A percentile compares a stretch with the other conserved stretches of the same genome.
Evolutionary conservation across 495 filamentous ascomycete species (phyloP).

Genomic region (Pseudotulostoma volvatum): DNA sequence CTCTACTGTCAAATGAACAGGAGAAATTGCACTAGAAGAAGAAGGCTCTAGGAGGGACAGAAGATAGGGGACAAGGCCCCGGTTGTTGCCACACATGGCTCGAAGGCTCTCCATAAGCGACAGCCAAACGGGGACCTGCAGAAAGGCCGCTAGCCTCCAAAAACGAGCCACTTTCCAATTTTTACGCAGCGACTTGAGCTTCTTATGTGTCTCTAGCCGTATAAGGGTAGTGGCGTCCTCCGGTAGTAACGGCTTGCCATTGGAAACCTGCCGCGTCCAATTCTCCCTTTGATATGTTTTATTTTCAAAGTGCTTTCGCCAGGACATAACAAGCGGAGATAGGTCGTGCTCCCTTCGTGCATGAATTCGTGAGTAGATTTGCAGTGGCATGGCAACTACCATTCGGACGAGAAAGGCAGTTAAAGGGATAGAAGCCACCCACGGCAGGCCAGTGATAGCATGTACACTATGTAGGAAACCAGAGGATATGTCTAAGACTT

Average conservation of each 20-base stretch:
- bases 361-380: slow-evolving; percentile 32
- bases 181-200: slow-evolving; percentile 22
- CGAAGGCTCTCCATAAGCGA: slow-evolving; percentile 50
- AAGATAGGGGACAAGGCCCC: slow-evolving; percentile 34
- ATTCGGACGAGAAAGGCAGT: slow-evolving; percentile 47
- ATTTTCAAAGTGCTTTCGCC: slow-evolving; percentile 18
- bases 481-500: slow-evolving; percentile 34
- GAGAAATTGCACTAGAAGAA: slow-evolving; percentile 1
- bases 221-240: slow-evolving; percentile 2
- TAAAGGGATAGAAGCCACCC: slow-evolving; percentile 54
- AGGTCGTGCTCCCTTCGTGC: slow-evolving; percentile 29
- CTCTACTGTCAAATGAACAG: slow-evolving; percentile 23
- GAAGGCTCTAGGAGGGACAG: slow-evolving; percentile 8
- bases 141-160: slow-evolving; percentile 29
- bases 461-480: slow-evolving; percentile 46
- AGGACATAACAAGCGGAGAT: slow-evolving; percentile 34
- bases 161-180: slow-evolving; percentile 24
- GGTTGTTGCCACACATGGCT: slow-evolving; percentile 40
- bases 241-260: slow-evolving; percentile 2
- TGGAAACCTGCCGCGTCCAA: slow-evolving; percentile 1
- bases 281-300: slow-evolving; percentile 8
- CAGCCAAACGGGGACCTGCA: slow-evolving; percentile 55
- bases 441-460: slow-evolving; percentile 41
- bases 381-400: slow-evolving; percentile 40
- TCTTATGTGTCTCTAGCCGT: slow-evolving; percentile 5